These are phyloP conservation scores for Discostella pseudostelligera DNA, from an alignment of 108 stramenopile species.

Conservation along the genomic window DNA sequence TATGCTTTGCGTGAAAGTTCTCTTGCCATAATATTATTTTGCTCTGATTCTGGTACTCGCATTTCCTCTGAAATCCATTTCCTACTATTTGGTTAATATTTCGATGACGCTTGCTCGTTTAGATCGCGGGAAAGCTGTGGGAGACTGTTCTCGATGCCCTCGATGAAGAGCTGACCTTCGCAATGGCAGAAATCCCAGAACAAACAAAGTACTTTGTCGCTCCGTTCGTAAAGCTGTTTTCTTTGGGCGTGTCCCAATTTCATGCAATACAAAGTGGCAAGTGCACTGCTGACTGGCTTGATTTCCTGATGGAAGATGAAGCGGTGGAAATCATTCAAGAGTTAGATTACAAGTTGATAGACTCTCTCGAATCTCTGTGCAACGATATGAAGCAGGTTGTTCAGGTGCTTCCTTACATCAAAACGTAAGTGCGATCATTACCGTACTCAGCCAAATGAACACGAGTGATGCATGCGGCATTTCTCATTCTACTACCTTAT, in stretches of 20 bases:
- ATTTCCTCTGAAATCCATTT: too few relatives aligned
- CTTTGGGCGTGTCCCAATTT: slow-evolving; percentile 82
- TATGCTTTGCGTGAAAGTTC: too few relatives aligned
- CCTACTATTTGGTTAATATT: too few relatives aligned
- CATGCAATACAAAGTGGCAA: slow-evolving; percentile 59
- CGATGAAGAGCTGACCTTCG: slow-evolving; percentile 73
- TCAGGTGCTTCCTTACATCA: slow-evolving; percentile 77
- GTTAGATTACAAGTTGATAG: slow-evolving; percentile 73
- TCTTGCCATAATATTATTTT: too few relatives aligned
- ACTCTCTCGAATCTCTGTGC: slow-evolving; percentile 68
- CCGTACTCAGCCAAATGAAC: not conserved
- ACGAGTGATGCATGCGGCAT: too few relatives aligned
- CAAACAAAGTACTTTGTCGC: slow-evolving; percentile 63
- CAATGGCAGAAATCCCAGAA: slow-evolving; percentile 61
- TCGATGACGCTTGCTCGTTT: too few relatives aligned
- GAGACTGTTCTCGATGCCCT: slow-evolving; percentile 80
- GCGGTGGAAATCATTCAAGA: slow-evolving; percentile 77
- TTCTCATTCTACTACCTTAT: not conserved
- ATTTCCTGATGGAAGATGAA: slow-evolving; percentile 78
- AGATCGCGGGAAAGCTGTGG: slow-evolving; percentile 81
- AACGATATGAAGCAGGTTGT: slow-evolving; percentile 77
- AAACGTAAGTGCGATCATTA: slow-evolving; percentile 58
- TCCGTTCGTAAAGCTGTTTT: slow-evolving; percentile 75
- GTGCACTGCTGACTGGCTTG: slow-evolving; percentile 74
- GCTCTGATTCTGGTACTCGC: too few relatives aligned